Conservation (phyloP, 2,329 filamentous ascomycete species). For the Microcyclosporella mali region DNA sequence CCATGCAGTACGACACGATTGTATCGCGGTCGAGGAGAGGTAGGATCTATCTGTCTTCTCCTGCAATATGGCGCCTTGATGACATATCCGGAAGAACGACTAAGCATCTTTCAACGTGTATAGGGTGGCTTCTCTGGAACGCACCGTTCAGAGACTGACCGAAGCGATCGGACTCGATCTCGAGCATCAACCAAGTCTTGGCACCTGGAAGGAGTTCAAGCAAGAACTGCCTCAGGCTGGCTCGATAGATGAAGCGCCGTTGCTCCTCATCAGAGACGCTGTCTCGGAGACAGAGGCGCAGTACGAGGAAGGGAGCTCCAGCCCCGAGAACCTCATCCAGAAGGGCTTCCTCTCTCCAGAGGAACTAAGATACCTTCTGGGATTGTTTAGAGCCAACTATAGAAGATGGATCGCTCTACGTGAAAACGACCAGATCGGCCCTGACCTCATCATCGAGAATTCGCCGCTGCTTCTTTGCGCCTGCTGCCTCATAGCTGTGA, state of each 20-base stretch:
- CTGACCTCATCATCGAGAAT: conserved; percentile 1
- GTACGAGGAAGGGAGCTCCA: background rate
- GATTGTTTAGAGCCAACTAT: conserved; percentile 4
- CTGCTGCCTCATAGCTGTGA: conserved; percentile 8
- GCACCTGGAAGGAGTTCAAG: background rate
- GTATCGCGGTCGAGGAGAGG: conserved; percentile 1
- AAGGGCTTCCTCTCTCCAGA: conserved; percentile 1
- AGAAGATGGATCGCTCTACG: conserved; percentile 5
- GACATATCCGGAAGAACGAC: background rate
- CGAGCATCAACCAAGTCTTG: background rate
- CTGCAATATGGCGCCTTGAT: no score
- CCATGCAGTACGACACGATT: background rate
- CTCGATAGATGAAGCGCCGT: conserved; percentile 1
- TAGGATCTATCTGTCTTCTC: background rate
- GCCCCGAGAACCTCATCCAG: conserved; percentile 2
- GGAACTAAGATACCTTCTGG: conserved; percentile 1
- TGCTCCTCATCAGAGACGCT: conserved; percentile 6
- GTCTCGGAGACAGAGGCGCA: background rate
- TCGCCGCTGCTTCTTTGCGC: conserved; percentile 7
- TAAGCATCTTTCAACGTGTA: background rate
- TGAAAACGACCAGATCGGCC: background rate
- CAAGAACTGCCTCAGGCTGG: background rate
- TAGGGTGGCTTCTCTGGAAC: conserved; percentile 2
- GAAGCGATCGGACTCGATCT: conserved; percentile 1
- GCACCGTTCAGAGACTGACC: conserved; percentile 1